phyloP scores from a whole-genome alignment of 2,329 filamentous ascomycete genomes.

The Chalara sp. region DNA sequence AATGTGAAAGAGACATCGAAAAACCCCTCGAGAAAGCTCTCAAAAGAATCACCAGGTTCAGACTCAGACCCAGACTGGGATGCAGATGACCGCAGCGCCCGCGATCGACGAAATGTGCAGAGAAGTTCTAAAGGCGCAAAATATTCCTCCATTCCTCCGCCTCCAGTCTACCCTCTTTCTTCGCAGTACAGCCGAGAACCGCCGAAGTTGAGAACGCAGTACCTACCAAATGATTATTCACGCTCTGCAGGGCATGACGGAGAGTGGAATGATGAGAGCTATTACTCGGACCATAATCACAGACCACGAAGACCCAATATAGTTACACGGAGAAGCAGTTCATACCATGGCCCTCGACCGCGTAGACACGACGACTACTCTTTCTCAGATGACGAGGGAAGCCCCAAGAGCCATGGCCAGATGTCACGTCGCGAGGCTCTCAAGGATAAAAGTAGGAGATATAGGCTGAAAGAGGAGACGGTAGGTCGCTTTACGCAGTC shows the following conservation, averaged over 20 bases:
- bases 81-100: neutral
- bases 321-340: slow-evolving; percentile 9
- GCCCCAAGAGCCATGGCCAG: neutral
- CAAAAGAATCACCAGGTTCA: neutral
- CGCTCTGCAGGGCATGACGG: slow-evolving; percentile 1
- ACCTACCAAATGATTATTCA: neutral
- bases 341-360: slow-evolving; percentile 9
- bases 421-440: neutral
- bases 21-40: neutral
- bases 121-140: neutral
- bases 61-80: neutral
- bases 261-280: slow-evolving; percentile 3
- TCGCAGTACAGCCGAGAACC: slow-evolving; percentile 1
- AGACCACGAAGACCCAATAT: slow-evolving; percentile 4
- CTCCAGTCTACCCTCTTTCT: neutral
- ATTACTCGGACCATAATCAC: slow-evolving; percentile 7
- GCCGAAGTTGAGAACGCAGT: neutral
- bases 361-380: neutral
- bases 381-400: neutral
- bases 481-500: slow-evolving; percentile 15
- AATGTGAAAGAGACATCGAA: no score
- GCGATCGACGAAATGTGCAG: neutral
- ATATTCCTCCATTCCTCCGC: slow-evolving; percentile 1
- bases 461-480: slow-evolving; percentile 18
- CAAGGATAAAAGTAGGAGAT: slow-evolving; percentile 11